Conservation (phyloP, 2,329 filamentous ascomycete genomes). For the Penicillium sp. region DNA sequence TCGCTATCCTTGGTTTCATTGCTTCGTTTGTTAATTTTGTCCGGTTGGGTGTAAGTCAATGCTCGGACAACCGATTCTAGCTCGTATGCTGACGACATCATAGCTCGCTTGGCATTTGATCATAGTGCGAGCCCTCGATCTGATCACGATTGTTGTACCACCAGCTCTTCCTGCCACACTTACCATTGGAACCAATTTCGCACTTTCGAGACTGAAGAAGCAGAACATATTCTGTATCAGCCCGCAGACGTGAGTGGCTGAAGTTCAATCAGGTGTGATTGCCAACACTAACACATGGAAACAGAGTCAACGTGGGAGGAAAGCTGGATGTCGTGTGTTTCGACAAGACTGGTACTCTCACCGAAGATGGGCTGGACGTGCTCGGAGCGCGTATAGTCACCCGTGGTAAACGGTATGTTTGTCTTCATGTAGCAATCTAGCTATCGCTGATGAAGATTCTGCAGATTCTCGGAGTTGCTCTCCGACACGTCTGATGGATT, state of each 20-base stretch:
- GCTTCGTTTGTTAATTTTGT: slow-evolving; percentile 93
- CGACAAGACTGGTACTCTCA: slow-evolving; percentile 97
- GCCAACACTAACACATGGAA: slow-evolving; percentile 3
- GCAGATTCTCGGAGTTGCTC: slow-evolving; percentile 70
- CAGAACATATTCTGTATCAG: slow-evolving; percentile 97
- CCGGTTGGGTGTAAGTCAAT: slow-evolving; percentile 57
- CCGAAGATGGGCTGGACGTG: slow-evolving; percentile 92
- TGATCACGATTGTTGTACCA: slow-evolving; percentile 97
- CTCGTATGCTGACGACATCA: slow-evolving; percentile 16
- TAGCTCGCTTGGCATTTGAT: slow-evolving; percentile 82
- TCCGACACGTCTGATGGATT: slow-evolving; percentile 54
- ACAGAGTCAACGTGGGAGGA: slow-evolving; percentile 85
- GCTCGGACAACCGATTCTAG: not conserved
- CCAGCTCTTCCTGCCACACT: slow-evolving; percentile 91
- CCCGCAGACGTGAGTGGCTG: slow-evolving; percentile 60
- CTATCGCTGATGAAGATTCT: slow-evolving; percentile 12
- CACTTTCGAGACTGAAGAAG: slow-evolving; percentile 75
- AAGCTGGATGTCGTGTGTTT: slow-evolving; percentile 97
- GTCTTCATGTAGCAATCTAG: not conserved
- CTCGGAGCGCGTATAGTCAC: slow-evolving; percentile 79
- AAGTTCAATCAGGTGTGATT: not conserved
- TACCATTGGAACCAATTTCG: slow-evolving; percentile 95
- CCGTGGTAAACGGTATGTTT: slow-evolving; percentile 47
- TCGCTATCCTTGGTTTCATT: slow-evolving; percentile 81
- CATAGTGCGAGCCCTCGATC: slow-evolving; percentile 82